These are phyloP conservation scores for Puya raimondii DNA, from an alignment of 176 grass and related monocot genomes.

Conservation along the genomic window DNA sequence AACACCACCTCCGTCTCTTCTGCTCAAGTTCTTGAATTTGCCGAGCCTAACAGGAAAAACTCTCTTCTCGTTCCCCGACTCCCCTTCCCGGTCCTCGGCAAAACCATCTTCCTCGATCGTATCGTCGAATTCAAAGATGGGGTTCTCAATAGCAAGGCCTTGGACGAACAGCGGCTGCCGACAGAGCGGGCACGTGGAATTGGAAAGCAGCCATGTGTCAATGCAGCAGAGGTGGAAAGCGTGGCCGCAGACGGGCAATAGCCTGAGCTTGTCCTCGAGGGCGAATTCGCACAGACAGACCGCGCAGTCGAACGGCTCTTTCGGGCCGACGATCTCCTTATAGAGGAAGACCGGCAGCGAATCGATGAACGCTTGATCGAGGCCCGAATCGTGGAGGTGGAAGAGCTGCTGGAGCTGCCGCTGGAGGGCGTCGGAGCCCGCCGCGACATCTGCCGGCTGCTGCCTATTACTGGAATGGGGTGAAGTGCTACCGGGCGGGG, in stretches of 20 bases:
- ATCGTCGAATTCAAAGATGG: slow-evolving; percentile 33
- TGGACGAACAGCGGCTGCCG: slow-evolving; percentile 36
- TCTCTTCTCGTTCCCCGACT: slow-evolving; percentile 17
- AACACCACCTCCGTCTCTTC: slow-evolving; percentile 15
- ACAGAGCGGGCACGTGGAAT: slow-evolving; percentile 87
- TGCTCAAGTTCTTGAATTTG: slow-evolving; percentile 49
- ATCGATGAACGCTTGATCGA: slow-evolving; percentile 64
- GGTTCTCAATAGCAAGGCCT: slow-evolving; percentile 26
- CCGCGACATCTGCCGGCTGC: slow-evolving; percentile 21
- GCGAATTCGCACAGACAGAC: slow-evolving; percentile 72
- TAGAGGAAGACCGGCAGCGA: slow-evolving; percentile 74
- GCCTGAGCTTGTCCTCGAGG: slow-evolving; percentile 60
- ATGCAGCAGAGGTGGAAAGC: slow-evolving; percentile 82
- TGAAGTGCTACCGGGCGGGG: slow-evolving; percentile 11
- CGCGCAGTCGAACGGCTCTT: slow-evolving; percentile 85
- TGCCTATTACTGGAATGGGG: not conserved
- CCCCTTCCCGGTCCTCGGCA: slow-evolving; percentile 9
- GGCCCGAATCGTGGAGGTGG: slow-evolving; percentile 50
- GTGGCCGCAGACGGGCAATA: slow-evolving; percentile 84
- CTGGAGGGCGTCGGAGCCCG: slow-evolving; percentile 33
- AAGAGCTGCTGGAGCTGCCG: slow-evolving; percentile 84
- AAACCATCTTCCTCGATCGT: slow-evolving; percentile 32
- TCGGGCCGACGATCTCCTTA: slow-evolving; percentile 47
- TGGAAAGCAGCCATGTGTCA: slow-evolving; percentile 85
- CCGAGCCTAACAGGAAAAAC: slow-evolving; percentile 72